Base-by-base conservation (phyloP, 1,284 basidiomycete genomes). In the Ustilago nuda region DNA sequence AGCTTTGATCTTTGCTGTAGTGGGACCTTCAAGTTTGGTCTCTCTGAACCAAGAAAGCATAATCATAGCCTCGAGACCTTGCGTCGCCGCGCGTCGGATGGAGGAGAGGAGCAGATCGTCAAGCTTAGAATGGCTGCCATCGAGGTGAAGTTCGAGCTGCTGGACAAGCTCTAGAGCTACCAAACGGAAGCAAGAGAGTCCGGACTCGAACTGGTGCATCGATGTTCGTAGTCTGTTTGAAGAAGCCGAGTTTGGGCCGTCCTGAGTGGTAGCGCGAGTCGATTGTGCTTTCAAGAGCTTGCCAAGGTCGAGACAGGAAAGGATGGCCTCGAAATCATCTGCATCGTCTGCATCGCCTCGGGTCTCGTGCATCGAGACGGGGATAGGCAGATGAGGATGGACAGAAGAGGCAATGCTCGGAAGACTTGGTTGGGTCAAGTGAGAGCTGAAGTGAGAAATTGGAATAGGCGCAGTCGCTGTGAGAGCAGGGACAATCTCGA, bases 11-110 rank as follows among this genome's bases (percentile, higher is more conserved):
- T 45, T 45, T 45, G 43, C 19, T 15, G n/a, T 19, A 15, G 8
- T 7, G 4, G 43, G 8, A 45, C n/a, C 17, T 8, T 45, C n/a
- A 17, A 67, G 27, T 41, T 58, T 66, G 17, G 50, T 50, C 19
- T 61, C 51, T 17, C 68, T 58, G 39, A 58, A 71, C 62, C 62
- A 71, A 1, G 36, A 43, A 2, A 66, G 5, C 68, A 71, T 61
- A 2, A 43, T 33, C 50, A 55, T 43, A 17, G 68, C 58, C 46
- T 71, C 68, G 3, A 46, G 9, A 23, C 46, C 58, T 6, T 65
- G 43, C 0, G 58, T 13, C n/a, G 43, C 32, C 5, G 62, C 58
- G 0, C 59, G 58, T 35, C 62, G 62, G 8, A 71, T 39, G 0
- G 62, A 41, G 6, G 32, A 3, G 12, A 71, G 15, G 3, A 71